Conservation (phyloP, 1,284 basidiomycete species). For the Anthracocystis walkeri region DNA sequence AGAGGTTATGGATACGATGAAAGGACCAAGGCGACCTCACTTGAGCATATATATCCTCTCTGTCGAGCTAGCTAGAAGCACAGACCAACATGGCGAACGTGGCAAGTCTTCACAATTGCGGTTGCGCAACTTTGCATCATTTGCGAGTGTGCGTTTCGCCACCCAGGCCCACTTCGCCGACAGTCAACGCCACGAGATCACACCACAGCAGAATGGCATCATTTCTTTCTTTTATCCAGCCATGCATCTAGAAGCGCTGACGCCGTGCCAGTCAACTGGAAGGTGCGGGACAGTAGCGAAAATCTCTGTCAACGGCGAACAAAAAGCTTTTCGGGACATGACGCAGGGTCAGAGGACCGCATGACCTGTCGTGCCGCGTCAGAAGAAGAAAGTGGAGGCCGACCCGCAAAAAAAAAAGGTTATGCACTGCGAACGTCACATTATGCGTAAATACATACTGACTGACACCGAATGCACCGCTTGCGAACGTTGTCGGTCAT, state of each 20-base stretch:
- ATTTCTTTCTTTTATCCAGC: too few species aligned
- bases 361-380: background rate
- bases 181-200: too few species aligned
- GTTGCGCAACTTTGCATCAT: constrained; percentile 15
- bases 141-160: background rate
- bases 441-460: background rate
- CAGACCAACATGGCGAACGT: background rate
- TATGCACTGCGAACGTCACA: constrained; percentile 14
- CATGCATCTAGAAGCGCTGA: too few species aligned
- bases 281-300: constrained; percentile 1
- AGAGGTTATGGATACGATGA: background rate
- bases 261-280: background rate
- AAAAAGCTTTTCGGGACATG: too few species aligned
- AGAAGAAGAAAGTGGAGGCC: constrained; percentile 30
- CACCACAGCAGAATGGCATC: constrained; percentile 11
- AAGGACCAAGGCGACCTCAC: background rate
- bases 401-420: constrained; percentile 2
- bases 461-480: background rate
- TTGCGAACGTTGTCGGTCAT: background rate
- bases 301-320: background rate
- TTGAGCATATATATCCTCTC: constrained; percentile 9
- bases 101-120: too few species aligned
- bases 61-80: background rate
- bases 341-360: background rate
- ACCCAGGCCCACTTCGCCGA: background rate